phyloP scores from a whole-genome alignment of 2,329 filamentous ascomycete species.

The Aspergillus tanneri region DNA sequence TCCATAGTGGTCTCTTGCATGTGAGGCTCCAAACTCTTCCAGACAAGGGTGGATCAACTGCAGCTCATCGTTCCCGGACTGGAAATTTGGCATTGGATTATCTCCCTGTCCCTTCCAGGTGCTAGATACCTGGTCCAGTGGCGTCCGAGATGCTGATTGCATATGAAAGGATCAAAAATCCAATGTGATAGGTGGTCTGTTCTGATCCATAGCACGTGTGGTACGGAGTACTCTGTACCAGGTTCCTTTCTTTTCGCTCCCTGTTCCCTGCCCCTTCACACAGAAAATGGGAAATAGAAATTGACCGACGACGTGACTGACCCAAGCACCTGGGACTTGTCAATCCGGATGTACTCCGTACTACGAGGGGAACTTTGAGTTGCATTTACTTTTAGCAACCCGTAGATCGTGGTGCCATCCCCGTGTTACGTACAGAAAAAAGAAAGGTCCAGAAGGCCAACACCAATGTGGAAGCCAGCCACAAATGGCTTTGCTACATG shows the following conservation, averaged over 20 bases:
- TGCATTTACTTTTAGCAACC: no score
- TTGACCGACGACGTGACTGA: conserved; percentile 5
- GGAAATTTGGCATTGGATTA: background rate
- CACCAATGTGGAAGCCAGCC: background rate
- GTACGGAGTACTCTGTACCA: background rate
- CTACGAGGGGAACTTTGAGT: background rate
- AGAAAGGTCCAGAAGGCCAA: background rate
- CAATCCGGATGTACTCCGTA: background rate
- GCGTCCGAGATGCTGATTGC: background rate
- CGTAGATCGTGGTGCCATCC: no score
- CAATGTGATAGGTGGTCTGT: background rate
- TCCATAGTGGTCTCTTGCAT: conserved; percentile 3
- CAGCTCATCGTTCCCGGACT: background rate
- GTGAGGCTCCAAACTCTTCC: conserved; percentile 9
- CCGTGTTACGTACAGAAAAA: no score
- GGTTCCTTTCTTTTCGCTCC: background rate
- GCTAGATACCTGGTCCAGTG: background rate
- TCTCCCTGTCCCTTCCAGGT: background rate
- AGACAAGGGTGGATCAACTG: conserved; percentile 2
- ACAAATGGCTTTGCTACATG: conserved; percentile 7
- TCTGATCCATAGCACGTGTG: background rate
- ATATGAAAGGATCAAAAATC: background rate
- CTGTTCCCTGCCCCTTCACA: background rate
- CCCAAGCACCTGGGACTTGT: background rate
- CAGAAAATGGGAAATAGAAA: background rate